phyloP scores from a whole-genome alignment of 163 green algal genomes.

The Chloromonas sp. region DNA sequence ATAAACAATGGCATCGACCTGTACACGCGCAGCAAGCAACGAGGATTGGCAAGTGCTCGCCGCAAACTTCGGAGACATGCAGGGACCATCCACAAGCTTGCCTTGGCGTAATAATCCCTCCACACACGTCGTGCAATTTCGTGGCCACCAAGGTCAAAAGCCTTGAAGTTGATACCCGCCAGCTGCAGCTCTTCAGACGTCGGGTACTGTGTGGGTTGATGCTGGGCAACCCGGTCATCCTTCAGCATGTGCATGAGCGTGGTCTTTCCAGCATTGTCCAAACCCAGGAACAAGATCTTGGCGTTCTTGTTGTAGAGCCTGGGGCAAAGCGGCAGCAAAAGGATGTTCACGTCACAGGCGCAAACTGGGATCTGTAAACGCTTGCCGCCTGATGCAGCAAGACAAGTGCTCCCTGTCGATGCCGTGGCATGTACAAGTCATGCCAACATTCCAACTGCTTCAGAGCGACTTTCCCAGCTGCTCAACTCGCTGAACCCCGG shows the following conservation, averaged over 20 bases:
- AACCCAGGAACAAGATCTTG: conserved; percentile 97
- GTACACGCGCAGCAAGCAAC: too few species aligned
- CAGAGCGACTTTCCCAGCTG: not conserved
- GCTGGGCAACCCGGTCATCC: conserved; percentile 93
- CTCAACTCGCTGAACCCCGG: not conserved
- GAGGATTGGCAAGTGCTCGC: too few species aligned
- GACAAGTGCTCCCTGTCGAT: too few species aligned
- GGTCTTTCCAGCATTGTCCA: conserved; percentile 97
- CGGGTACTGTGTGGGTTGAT: conserved; percentile 97
- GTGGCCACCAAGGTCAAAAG: conserved; percentile 94
- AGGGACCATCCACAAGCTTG: conserved; percentile 9
- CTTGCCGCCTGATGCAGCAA: too few species aligned
- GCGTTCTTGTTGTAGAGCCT: conserved; percentile 93
- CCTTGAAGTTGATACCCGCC: conserved; percentile 99
- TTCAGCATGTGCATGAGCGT: conserved; percentile 99
- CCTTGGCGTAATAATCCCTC: conserved; percentile 99
- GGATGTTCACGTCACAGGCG: not conserved
- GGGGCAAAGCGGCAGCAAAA: not conserved
- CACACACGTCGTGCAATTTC: conserved; percentile 96
- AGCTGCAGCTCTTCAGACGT: conserved; percentile 98
- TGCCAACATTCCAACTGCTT: not conserved
- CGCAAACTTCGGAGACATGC: not conserved
- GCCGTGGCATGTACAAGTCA: not conserved
- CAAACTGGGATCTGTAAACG: too few species aligned
- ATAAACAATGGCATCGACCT: too few species aligned